Conservation (phyloP, 306 rosid species). For the Castanospermum australe region DNA sequence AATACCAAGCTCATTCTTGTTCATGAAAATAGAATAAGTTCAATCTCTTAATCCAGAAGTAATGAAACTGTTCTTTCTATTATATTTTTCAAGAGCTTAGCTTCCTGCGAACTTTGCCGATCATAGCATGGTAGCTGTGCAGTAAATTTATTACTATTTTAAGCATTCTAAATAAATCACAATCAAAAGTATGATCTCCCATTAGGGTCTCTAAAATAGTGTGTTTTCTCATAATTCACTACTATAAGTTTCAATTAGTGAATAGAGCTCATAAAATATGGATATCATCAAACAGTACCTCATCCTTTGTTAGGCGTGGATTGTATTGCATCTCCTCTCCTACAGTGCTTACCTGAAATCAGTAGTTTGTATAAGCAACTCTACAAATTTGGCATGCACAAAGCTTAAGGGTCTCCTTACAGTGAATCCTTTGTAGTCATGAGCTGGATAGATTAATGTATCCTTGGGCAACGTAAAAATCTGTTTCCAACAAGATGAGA, state of each 20-base stretch:
- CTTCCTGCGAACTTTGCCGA: neutral
- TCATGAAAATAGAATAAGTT: neutral
- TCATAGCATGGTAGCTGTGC: neutral
- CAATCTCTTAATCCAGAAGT: neutral
- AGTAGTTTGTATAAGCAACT: constrained; percentile 35
- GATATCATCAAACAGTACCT: constrained; percentile 48
- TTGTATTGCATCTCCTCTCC: constrained; percentile 79
- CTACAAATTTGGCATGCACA: neutral
- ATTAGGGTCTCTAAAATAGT: neutral
- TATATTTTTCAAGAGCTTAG: neutral
- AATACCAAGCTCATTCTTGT: neutral
- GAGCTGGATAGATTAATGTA: constrained; percentile 82
- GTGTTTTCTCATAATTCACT: neutral
- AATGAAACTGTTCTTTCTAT: neutral
- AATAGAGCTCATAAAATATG: constrained; percentile 4
- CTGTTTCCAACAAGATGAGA: constrained; percentile 42
- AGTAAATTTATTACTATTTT: neutral
- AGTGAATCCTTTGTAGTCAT: constrained; percentile 90
- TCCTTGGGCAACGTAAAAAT: constrained; percentile 79
- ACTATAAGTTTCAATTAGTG: neutral
- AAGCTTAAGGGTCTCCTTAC: constrained; percentile 44
- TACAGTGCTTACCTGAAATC: constrained; percentile 78
- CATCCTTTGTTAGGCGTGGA: constrained; percentile 77
- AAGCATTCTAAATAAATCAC: neutral
- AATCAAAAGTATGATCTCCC: neutral